Percentiles rank a stretch among this genome's conserved stretches.
These are phyloP conservation scores for Chaetomiaceae sp. DNA, from an alignment of 2,329 filamentous ascomycete species.

Conservation along the genomic window DNA sequence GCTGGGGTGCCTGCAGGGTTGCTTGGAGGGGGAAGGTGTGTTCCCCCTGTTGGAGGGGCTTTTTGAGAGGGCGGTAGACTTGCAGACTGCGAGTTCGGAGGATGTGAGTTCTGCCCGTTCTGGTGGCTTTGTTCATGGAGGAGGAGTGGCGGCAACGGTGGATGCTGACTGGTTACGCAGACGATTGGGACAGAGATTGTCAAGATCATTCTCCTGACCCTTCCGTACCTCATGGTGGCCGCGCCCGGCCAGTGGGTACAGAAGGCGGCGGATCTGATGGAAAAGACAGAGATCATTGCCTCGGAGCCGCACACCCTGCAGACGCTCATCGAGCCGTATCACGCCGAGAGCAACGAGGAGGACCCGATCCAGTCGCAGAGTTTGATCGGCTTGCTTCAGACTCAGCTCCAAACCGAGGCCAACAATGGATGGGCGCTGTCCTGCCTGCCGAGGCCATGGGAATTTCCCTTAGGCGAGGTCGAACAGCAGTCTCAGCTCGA, in stretches of 20 bases:
- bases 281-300: conserved; percentile 92
- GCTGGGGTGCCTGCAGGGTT: conserved; percentile 74
- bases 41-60: conserved; percentile 82
- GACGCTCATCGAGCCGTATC: conserved; percentile 79
- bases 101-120: conserved; percentile 59
- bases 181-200: conserved; percentile 78
- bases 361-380: conserved; percentile 59
- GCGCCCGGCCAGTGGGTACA: conserved; percentile 63
- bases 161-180: conserved; percentile 29
- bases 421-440: conserved; percentile 67
- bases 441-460: conserved; percentile 62
- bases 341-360: conserved; percentile 55
- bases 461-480: conserved; percentile 54
- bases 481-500: conserved; percentile 55
- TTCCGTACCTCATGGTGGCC: conserved; percentile 81
- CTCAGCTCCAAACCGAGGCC: conserved; percentile 74
- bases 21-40: conserved; percentile 77
- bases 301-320: conserved; percentile 82
- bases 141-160: not conserved
- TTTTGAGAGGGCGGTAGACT: conserved; percentile 83
- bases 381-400: conserved; percentile 74
- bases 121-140: not conserved
- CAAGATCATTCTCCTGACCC: conserved; percentile 91
- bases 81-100: conserved; percentile 88
- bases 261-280: conserved; percentile 72